phyloP scores from a whole-genome alignment of 2,329 filamentous ascomycete genomes.

The Claviceps maximensis region DNA sequence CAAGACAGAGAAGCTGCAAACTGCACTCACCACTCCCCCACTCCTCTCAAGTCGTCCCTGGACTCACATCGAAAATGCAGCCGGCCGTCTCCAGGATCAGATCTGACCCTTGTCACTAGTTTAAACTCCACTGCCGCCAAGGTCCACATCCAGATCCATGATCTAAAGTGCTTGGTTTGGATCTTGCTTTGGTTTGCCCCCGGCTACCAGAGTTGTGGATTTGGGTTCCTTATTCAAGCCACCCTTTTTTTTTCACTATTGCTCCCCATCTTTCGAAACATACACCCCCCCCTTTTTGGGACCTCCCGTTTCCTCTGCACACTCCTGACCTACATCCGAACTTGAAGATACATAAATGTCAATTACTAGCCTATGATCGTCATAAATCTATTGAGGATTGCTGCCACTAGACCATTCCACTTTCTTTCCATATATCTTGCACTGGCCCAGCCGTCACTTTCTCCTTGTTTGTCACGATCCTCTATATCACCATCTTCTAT shows the following conservation, averaged over 20 bases:
- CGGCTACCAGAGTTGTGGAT: conserved; percentile 14
- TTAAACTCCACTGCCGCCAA: conserved; percentile 13
- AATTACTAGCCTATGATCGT: background rate
- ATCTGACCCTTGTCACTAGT: background rate
- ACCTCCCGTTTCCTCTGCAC: background rate
- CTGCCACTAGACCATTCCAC: background rate
- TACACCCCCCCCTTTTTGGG: conserved; percentile 2
- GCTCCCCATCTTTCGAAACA: conserved; percentile 18
- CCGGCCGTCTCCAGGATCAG: conserved; percentile 7
- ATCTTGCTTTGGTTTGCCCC: conserved; percentile 19
- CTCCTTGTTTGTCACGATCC: background rate
- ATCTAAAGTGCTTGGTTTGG: conserved; percentile 13
- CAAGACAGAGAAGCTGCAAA: background rate
- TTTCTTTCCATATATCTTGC: background rate
- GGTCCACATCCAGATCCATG: conserved; percentile 26
- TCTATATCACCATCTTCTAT: background rate
- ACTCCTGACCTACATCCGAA: background rate
- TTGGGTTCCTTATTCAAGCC: conserved; percentile 22
- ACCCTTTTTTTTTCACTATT: conserved; percentile 15
- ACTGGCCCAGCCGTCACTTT: background rate
- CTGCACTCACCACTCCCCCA: background rate
- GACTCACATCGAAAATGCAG: background rate
- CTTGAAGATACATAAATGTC: conserved; percentile 12
- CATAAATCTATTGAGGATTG: background rate
- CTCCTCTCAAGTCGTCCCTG: background rate